A percentile compares a stretch with the other conserved stretches of the same genome.
These are phyloP conservation scores for Acacia concinna DNA, from an alignment of 331 rosid genomes.

Conservation along the genomic window DNA sequence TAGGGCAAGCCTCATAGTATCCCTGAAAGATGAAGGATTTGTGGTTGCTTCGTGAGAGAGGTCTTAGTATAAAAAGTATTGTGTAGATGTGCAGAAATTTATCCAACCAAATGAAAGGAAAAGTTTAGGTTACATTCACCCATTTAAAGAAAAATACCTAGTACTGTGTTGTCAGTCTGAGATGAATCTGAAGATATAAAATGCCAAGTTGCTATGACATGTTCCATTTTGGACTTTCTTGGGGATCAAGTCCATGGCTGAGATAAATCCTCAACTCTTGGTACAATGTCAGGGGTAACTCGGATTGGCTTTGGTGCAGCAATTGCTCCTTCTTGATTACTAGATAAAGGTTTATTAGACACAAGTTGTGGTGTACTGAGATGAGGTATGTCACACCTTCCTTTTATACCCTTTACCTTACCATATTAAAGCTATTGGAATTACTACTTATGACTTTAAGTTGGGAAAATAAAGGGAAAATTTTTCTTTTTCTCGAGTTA, in stretches of 20 bases:
- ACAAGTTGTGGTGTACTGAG: constrained; percentile 94
- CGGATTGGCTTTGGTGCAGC: constrained; percentile 94
- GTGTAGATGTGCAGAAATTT: constrained; percentile 27
- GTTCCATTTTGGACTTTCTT: constrained; percentile 84
- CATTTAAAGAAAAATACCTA: constrained; percentile 65
- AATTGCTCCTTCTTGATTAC: constrained; percentile 61
- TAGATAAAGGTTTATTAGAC: constrained; percentile 52
- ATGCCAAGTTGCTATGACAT: constrained; percentile 84
- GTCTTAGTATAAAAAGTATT: constrained; percentile 41
- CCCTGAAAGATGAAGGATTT: constrained; percentile 99
- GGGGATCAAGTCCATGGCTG: constrained; percentile 99
- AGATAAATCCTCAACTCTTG: constrained; percentile 82
- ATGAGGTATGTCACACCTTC: no score
- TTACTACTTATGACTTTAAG: no score
- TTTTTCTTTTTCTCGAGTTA: no score
- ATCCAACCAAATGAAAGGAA: constrained; percentile 12
- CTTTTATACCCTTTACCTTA: no score
- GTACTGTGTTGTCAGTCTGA: constrained; percentile 52
- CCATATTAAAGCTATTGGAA: no score
- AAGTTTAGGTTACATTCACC: constrained; percentile 31
- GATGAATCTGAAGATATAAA: constrained; percentile 63
- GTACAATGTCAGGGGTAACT: constrained; percentile 62
- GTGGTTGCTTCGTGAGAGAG: constrained; percentile 99
- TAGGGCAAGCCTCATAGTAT: constrained; percentile 82
- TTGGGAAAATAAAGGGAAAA: no score